Base-by-base conservation (phyloP, 192 early-diverging fungal species). In the Backusella psychrophila region DNA sequence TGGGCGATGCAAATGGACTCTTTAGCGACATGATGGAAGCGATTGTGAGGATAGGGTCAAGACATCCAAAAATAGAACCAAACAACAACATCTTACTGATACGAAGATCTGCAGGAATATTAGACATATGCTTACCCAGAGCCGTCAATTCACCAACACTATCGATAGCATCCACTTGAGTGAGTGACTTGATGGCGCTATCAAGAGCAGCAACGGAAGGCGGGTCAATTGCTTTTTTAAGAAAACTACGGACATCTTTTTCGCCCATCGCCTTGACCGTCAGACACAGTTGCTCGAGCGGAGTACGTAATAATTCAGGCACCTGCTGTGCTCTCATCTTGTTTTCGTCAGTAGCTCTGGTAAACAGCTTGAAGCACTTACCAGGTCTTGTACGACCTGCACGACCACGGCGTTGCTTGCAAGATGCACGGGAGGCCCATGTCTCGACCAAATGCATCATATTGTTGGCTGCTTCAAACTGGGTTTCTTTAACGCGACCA, bases 261-360 rank as follows among this genome's bases (percentile, higher is more conserved):
- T 87, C 90, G 21, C 87, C 93, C 83, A 91, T 89, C 23, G 88
- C 87, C 72, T 92, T 93, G 35, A 89, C 85, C 8, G 88, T 87
- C 66, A 94, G 75, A 46, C 94, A 94, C 15, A 96, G 86, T 66
- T 96, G 94, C 71, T 96, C 93, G 8, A 97, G 79, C n/a, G 96
- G 94, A 42, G 90, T 85, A 15, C 94, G 85, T 36, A 92, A 73
- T 34, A 97, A 90, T 81, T 97, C 96, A 12, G 95, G 94, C 36
- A 85, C 87, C 11, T 88, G 82, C 26, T 93, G 85, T 12, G 77
- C 76, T 26, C 88, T 85, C 87, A 93, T 91, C 39, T 86, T 80
- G 9, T 41, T 69, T 8, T 80, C 59, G 36, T 88, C 77, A 0
- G 77, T 80, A 3, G 56, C 63, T 6, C 85, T 86, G 1, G 90